A percentile compares a stretch with the other conserved stretches of the same genome.
Conservation (phyloP, 352 stramenopile genomes). For the Phytophthora sojae region DNA sequence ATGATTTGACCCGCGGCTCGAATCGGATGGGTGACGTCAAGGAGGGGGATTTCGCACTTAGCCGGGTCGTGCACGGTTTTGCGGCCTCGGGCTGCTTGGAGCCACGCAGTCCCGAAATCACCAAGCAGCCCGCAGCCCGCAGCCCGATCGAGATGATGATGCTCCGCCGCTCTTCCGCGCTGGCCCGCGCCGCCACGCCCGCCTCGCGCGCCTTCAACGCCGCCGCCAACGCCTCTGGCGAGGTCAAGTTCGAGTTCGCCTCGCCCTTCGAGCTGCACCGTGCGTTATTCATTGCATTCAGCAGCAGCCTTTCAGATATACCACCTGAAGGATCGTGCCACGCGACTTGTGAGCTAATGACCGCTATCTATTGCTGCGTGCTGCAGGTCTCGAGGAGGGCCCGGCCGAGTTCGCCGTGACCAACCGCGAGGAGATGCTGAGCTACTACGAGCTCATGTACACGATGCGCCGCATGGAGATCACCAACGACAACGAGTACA, state of each 20-base stretch:
- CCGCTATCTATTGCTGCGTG: neutral
- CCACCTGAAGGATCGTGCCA: neutral
- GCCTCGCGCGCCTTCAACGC: slow-evolving; percentile 71
- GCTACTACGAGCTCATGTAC: slow-evolving; percentile 99
- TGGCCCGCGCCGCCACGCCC: slow-evolving; percentile 41
- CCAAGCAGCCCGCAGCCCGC: slow-evolving; percentile 25
- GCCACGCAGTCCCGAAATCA: slow-evolving; percentile 36
- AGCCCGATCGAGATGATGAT: slow-evolving; percentile 49
- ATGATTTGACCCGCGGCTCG: slow-evolving; percentile 25
- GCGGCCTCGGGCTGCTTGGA: slow-evolving; percentile 26
- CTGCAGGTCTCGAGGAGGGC: slow-evolving; percentile 72
- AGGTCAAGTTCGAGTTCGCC: slow-evolving; percentile 77
- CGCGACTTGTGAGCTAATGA: neutral
- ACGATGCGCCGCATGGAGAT: slow-evolving; percentile 99
- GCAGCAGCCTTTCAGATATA: no score
- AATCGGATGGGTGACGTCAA: slow-evolving; percentile 34
- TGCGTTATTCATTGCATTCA: slow-evolving; percentile 17
- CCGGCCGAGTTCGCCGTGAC: slow-evolving; percentile 70
- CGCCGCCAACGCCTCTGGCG: slow-evolving; percentile 51
- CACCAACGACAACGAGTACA: slow-evolving; percentile 99
- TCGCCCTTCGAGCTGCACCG: slow-evolving; percentile 85
- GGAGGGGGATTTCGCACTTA: slow-evolving; percentile 35
- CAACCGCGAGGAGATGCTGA: slow-evolving; percentile 97
- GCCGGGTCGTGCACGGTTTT: slow-evolving; percentile 17
- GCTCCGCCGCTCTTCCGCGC: slow-evolving; percentile 64